These are phyloP conservation scores for Candida methanosorbosa DNA, from an alignment of 805 yeast genomes.

Conservation along the genomic window DNA sequence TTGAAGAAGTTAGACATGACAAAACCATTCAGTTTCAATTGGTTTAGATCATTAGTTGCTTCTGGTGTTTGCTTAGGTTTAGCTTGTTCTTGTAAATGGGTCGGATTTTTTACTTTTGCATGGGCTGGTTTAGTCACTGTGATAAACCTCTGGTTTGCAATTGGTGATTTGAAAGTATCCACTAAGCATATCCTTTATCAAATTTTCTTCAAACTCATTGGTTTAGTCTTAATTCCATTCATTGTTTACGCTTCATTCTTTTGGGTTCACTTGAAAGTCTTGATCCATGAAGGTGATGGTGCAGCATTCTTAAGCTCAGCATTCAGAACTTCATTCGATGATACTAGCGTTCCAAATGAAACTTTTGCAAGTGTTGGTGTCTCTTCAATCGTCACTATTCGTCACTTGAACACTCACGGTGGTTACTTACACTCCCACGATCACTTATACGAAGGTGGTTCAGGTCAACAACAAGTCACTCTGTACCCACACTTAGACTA, in stretches of 20 bases:
- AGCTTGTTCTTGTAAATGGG: conserved; percentile 75
- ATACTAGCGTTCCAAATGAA: conserved; percentile 49
- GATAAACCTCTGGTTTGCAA: conserved; percentile 57
- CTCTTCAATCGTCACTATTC: conserved; percentile 56
- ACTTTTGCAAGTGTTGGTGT: conserved; percentile 64
- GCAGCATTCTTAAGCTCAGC: conserved; percentile 65
- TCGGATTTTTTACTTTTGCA: conserved; percentile 70
- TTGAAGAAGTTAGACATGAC: conserved; percentile 59
- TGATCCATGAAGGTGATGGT: conserved; percentile 61
- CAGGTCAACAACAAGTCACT: conserved; percentile 78
- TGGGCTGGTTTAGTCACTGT: conserved; percentile 64
- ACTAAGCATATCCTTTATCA: conserved; percentile 36
- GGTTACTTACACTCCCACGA: conserved; percentile 82
- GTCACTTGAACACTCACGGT: conserved; percentile 64
- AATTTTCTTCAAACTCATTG: conserved; percentile 38
- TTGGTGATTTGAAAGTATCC: conserved; percentile 60
- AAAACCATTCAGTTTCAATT: conserved; percentile 46
- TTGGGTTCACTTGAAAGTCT: conserved; percentile 51
- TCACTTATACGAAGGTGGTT: conserved; percentile 65
- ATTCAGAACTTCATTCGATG: conserved; percentile 55
- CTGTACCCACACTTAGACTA: conserved; percentile 70
- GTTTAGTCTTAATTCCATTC: conserved; percentile 52
- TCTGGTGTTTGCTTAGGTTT: conserved; percentile 66
- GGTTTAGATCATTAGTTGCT: conserved; percentile 54
- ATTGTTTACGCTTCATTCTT: conserved; percentile 50